Conservation (phyloP, 352 stramenopile species). For the Globisporangium alternatum region DNA sequence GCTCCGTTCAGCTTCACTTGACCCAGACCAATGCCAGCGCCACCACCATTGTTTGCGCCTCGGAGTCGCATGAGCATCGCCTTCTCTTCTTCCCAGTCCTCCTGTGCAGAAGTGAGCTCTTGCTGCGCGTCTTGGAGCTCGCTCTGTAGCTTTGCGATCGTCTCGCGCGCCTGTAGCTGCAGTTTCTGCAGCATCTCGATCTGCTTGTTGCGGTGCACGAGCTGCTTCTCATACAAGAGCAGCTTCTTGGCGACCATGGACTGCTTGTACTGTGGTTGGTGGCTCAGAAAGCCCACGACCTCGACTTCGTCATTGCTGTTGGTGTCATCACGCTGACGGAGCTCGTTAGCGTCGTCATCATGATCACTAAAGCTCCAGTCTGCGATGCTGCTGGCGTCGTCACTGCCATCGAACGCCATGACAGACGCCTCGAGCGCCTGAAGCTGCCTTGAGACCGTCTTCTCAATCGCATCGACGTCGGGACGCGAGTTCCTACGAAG, state of each 20-base stretch:
- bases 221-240: constrained; percentile 46
- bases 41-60: constrained; percentile 9
- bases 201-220: constrained; percentile 37
- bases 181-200: constrained; percentile 28
- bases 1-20: background rate
- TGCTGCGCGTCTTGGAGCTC: constrained; percentile 38
- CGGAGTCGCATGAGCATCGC: constrained; percentile 41
- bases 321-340: constrained; percentile 14
- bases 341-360: constrained; percentile 6
- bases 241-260: constrained; percentile 52
- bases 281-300: constrained; percentile 37
- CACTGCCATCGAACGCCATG: constrained; percentile 13
- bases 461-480: constrained; percentile 29
- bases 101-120: constrained; percentile 43
- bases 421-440: constrained; percentile 15
- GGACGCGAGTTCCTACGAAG: constrained; percentile 18
- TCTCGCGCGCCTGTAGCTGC: constrained; percentile 22
- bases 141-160: constrained; percentile 31
- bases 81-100: constrained; percentile 71
- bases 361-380: background rate
- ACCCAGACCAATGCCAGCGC: background rate
- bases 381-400: constrained; percentile 5
- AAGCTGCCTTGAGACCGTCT: constrained; percentile 26
- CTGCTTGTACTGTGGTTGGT: constrained; percentile 40
- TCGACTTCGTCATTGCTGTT: constrained; percentile 17